Conservation (phyloP, 169 alveolate species). For the Besnoitia besnoiti region DNA sequence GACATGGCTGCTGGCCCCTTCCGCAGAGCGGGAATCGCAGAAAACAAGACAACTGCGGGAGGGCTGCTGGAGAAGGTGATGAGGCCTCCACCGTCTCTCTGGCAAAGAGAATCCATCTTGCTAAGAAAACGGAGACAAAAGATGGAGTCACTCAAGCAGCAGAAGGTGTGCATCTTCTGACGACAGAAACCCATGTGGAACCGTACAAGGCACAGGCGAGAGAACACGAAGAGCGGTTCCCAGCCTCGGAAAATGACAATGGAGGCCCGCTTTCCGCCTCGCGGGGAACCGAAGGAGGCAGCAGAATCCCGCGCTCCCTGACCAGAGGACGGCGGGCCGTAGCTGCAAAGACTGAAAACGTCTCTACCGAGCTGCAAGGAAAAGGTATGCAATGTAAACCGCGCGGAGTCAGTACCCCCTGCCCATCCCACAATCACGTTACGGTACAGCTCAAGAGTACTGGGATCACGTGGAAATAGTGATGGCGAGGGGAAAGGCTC, state of each 20-base stretch:
- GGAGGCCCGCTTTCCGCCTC: neutral
- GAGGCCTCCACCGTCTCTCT: neutral
- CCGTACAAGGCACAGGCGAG: neutral
- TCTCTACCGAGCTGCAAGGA: too few species aligned
- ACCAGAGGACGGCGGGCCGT: neutral
- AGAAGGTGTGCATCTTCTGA: neutral
- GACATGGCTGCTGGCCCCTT: constrained; percentile 20
- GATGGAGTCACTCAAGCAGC: neutral
- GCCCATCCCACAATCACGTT: too few species aligned
- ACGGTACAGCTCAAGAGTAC: too few species aligned
- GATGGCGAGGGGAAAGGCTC: too few species aligned
- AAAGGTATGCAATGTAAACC: too few species aligned
- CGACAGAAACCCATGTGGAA: neutral
- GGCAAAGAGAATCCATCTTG: neutral
- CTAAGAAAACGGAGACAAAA: neutral
- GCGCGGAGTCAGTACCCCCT: too few species aligned
- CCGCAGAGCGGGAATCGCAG: neutral
- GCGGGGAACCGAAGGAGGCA: neutral
- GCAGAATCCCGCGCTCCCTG: neutral
- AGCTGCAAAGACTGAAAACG: neutral
- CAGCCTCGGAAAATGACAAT: neutral
- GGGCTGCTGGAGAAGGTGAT: neutral
- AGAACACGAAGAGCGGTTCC: neutral
- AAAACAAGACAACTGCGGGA: too few species aligned
- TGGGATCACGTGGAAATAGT: too few species aligned